Percentiles rank a stretch among this genome's conserved stretches.
phyloP scores from a whole-genome alignment of 78 protist species.

The Diacronema lutheri region DNA sequence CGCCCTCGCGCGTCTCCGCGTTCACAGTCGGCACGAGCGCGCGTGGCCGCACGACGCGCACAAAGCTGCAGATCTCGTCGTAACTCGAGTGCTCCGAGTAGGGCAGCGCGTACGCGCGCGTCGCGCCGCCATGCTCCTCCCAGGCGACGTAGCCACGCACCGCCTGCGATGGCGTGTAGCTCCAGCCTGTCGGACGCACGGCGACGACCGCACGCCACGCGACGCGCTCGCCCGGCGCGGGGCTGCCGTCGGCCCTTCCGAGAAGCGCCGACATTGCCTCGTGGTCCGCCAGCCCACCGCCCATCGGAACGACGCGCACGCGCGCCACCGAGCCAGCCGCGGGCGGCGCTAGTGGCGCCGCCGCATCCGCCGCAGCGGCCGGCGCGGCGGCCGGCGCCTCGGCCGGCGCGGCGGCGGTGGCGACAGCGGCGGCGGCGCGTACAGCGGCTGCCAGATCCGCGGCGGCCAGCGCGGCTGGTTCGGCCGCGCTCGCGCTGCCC shows the following conservation, averaged over 20 bases:
- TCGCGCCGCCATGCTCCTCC: neutral
- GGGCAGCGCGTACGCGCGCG: slow-evolving; percentile 3
- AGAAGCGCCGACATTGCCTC: too few relatives aligned
- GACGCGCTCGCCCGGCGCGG: too few relatives aligned
- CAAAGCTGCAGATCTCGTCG: neutral
- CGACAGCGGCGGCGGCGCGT: neutral
- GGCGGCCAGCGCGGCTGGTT: too few relatives aligned
- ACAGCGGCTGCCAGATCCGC: neutral
- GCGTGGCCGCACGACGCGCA: neutral
- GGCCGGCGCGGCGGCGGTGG: neutral
- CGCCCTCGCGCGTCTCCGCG: neutral
- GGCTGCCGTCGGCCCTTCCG: too few relatives aligned
- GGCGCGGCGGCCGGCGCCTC: neutral
- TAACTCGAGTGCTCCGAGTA: slow-evolving; percentile 6
- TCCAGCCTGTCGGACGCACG: slow-evolving; percentile 3
- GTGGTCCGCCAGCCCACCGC: too few relatives aligned
- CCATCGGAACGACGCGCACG: too few relatives aligned
- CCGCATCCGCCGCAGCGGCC: neutral
- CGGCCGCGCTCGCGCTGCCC: neutral
- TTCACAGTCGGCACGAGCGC: slow-evolving; percentile 5
- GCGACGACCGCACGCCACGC: neutral
- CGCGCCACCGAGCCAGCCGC: too few relatives aligned
- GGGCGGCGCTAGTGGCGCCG: too few relatives aligned
- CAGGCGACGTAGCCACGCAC: neutral
- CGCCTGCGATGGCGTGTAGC: neutral